Conservation (phyloP, 75 land plant species). For the Pinus tabuliformis region DNA sequence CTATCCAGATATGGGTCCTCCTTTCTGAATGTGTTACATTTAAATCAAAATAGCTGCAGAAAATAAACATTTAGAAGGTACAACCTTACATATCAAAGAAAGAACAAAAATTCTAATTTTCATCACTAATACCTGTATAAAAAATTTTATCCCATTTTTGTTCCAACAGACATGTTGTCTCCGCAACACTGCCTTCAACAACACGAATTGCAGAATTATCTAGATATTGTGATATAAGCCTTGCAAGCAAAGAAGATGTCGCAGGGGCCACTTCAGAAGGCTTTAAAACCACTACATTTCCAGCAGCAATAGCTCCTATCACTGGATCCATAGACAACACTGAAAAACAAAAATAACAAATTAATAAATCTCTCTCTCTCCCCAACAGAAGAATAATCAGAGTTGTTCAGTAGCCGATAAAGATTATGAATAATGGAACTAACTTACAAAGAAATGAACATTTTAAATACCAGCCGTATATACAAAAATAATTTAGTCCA, state of each 20-base stretch:
- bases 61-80: neutral
- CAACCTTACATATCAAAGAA: neutral
- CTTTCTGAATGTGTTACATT: neutral
- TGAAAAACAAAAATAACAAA: conserved; percentile 18
- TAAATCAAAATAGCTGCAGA: neutral
- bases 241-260: conserved; percentile 62
- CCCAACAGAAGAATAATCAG: neutral
- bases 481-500: neutral
- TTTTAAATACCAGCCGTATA: neutral
- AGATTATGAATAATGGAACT: neutral
- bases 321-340: conserved; percentile 88
- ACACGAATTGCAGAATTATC: conserved; percentile 72
- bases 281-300: conserved; percentile 80
- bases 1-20: neutral
- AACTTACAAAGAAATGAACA: neutral
- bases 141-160: conserved; percentile 97
- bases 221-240: conserved; percentile 51
- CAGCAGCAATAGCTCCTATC: conserved; percentile 93
- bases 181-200: conserved; percentile 83
- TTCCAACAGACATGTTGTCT: conserved; percentile 69
- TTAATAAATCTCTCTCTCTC: neutral
- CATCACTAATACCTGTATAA: conserved; percentile 72
- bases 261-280: conserved; percentile 91
- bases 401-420: neutral
- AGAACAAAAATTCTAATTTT: neutral